These are phyloP conservation scores for Neonectria coccinea DNA, from an alignment of 2,329 filamentous ascomycete genomes.

Conservation along the genomic window DNA sequence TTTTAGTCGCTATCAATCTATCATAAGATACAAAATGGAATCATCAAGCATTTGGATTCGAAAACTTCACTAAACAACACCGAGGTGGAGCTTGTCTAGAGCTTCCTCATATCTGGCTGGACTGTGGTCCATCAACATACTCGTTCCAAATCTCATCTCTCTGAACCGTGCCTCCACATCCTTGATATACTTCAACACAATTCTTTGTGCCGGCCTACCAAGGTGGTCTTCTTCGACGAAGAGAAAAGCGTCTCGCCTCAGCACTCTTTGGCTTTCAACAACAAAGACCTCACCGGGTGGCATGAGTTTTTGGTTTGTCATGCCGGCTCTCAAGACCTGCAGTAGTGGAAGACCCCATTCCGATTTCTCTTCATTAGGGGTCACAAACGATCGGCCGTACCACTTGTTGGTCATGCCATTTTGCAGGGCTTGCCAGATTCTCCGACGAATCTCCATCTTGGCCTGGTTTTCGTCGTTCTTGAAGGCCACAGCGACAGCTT, in stretches of 20 bases:
- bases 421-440: slow-evolving; percentile 74
- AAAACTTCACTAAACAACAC: slow-evolving; percentile 53
- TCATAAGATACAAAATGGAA: slow-evolving; percentile 4
- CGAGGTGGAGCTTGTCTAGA: slow-evolving; percentile 68
- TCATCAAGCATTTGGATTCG: not conserved
- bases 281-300: slow-evolving; percentile 83
- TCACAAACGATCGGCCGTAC: slow-evolving; percentile 58
- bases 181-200: slow-evolving; percentile 76
- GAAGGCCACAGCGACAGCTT: slow-evolving; percentile 77
- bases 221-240: slow-evolving; percentile 60
- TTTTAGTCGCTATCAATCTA: not conserved
- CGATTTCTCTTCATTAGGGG: slow-evolving; percentile 66
- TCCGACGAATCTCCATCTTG: slow-evolving; percentile 73
- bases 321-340: slow-evolving; percentile 72
- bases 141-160: slow-evolving; percentile 77
- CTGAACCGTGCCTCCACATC: slow-evolving; percentile 78
- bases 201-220: slow-evolving; percentile 74
- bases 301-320: slow-evolving; percentile 76
- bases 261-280: slow-evolving; percentile 74
- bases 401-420: slow-evolving; percentile 72
- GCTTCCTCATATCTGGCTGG: slow-evolving; percentile 79
- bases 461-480: slow-evolving; percentile 77
- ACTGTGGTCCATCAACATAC: slow-evolving; percentile 82
- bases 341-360: slow-evolving; percentile 77
- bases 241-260: slow-evolving; percentile 74